Percentiles rank a stretch among this genome's conserved stretches.
These are phyloP conservation scores for Hyparrhenia diplandra DNA, from an alignment of 176 grass and related monocot genomes.

Conservation along the genomic window DNA sequence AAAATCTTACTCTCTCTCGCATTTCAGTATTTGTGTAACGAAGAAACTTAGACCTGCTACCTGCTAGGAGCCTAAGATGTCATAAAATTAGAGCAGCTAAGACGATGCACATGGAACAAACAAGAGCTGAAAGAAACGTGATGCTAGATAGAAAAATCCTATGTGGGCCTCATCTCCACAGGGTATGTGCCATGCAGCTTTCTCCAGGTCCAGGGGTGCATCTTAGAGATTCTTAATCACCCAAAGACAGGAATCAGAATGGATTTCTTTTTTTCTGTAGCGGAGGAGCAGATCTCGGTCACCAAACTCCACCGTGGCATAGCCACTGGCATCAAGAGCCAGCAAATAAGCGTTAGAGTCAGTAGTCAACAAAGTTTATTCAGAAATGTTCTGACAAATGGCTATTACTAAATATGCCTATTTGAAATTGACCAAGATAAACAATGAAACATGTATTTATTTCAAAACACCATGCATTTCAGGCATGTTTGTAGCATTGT, in stretches of 20 bases:
- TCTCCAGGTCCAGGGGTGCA: slow-evolving; percentile 15
- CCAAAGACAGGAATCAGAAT: slow-evolving; percentile 43
- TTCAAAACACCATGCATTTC: neutral
- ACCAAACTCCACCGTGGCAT: slow-evolving; percentile 43
- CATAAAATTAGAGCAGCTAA: slow-evolving; percentile 38
- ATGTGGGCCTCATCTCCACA: slow-evolving; percentile 57
- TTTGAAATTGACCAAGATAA: neutral
- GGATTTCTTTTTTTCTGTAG: slow-evolving; percentile 44
- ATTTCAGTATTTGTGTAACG: neutral
- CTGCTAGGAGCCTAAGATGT: neutral
- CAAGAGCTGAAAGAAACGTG: slow-evolving; percentile 66
- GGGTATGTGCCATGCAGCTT: slow-evolving; percentile 51
- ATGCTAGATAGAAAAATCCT: slow-evolving; percentile 53
- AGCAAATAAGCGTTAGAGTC: slow-evolving; percentile 29
- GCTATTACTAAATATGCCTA: neutral
- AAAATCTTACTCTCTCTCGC: neutral
- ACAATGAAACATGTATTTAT: neutral
- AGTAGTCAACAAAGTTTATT: slow-evolving; percentile 4
- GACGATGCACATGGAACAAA: slow-evolving; percentile 67
- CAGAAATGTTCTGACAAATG: neutral
- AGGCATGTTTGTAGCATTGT: slow-evolving; percentile 5
- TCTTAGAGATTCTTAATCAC: slow-evolving; percentile 10
- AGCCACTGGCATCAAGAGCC: slow-evolving; percentile 60
- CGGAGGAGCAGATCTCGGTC: slow-evolving; percentile 50
- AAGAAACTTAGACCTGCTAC: neutral